phyloP scores from a whole-genome alignment of 352 stramenopile genomes.

The Elongisporangium anandrum region DNA sequence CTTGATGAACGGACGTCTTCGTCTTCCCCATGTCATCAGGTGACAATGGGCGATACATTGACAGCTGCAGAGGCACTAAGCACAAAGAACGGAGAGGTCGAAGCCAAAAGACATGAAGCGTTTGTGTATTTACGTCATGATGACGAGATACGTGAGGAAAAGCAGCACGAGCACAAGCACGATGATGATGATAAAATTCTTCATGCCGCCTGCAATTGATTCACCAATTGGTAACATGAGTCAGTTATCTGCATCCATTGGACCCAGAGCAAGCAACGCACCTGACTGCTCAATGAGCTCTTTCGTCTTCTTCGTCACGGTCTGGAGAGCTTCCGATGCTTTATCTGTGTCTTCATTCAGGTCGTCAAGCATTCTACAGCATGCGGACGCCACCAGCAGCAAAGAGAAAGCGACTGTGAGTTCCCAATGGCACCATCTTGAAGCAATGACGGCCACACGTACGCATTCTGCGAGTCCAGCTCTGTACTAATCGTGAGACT shows the following conservation, averaged over 20 bases:
- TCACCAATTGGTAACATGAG: too few species aligned
- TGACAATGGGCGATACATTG: too few species aligned
- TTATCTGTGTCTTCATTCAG: constrained; percentile 83
- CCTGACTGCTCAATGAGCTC: constrained; percentile 83
- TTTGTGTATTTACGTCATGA: constrained; percentile 64
- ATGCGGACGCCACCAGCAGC: neutral
- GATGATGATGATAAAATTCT: constrained; percentile 87
- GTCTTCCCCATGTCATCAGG: too few species aligned
- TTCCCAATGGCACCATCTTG: too few species aligned
- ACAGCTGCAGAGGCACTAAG: neutral
- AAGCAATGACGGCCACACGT: constrained; percentile 11
- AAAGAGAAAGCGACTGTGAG: too few species aligned
- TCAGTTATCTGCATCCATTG: too few species aligned
- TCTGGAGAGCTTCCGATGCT: constrained; percentile 60
- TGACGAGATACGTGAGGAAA: constrained; percentile 83
- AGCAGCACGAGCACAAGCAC: constrained; percentile 80
- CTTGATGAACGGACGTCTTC: too few species aligned
- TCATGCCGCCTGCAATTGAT: constrained; percentile 80
- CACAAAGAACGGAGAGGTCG: too few species aligned
- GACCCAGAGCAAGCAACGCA: too few species aligned
- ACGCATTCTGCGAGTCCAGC: constrained; percentile 80
- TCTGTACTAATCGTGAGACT: constrained; percentile 82
- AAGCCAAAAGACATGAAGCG: neutral
- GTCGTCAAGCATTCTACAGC: constrained; percentile 76
- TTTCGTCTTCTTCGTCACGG: constrained; percentile 82